Base-by-base conservation (phyloP, 1,284 basidiomycete genomes). In the Melampsora americana region DNA sequence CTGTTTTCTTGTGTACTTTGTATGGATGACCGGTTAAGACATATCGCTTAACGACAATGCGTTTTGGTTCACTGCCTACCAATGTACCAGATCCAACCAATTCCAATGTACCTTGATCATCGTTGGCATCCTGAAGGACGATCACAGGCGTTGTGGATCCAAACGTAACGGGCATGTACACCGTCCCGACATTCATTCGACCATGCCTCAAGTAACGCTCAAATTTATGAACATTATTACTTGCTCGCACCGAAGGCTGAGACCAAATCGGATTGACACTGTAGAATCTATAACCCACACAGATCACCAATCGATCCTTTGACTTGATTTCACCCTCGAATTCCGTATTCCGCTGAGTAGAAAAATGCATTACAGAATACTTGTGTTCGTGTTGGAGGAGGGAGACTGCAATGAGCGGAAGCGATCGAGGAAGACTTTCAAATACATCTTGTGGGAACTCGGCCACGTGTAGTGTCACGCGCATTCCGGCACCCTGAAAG, bases 221-320 rank as follows among this genome's bases (percentile, higher is more conserved):
- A 77, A 92, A 96, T 82, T 97, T 99, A 87, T 99, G 95, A 1
- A 96, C 93, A 79, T 98, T 97, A 85, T 99, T 99, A 56, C 89
- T 86, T 9, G 93, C 93, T 81, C 90, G 92, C 6, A 91, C 91
- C 9, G 93, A 92, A 81, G 95, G 93, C 81, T 97, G 93, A 79
- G 92, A 95, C 84, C 92, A 98, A 50, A 96, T 85, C 0, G 96
- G 95, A 77, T 90, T 91, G 65, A 95, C 89, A 14, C 86, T 85
- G 80, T 95, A 87, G 62, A 94, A 88, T 60, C 95, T 88, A 16
- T 93, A 92, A 0, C 95, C 95, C 16, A 95, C 88, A 81, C 92
- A 94, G 0, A 98, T 85, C 30, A 97, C 86, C 69, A 99, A 85
- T 0, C 91, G 89, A 81, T 99, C 95, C 90, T 99, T 99, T 3